Percentiles rank a stretch among this genome's conserved stretches.
phyloP scores from a whole-genome alignment of 306 rosid genomes.

The Mucuna pruriens region DNA sequence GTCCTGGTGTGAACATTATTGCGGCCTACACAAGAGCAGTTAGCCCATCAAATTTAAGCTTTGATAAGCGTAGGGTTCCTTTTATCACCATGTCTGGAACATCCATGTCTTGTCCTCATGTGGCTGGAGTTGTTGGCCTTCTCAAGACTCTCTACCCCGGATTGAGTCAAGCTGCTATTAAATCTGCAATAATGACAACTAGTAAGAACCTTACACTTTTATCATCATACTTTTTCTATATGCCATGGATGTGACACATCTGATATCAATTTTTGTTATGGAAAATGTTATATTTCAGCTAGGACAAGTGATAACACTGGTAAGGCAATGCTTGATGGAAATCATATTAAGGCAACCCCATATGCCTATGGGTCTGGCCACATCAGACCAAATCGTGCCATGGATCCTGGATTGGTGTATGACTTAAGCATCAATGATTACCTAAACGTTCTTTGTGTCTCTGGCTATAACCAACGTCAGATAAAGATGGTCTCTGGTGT shows the following conservation, averaged over 20 bases:
- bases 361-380: slow-evolving; percentile 70
- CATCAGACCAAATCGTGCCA: slow-evolving; percentile 69
- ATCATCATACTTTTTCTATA: neutral
- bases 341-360: slow-evolving; percentile 44
- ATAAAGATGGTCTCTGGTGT: slow-evolving; percentile 31
- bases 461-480: slow-evolving; percentile 51
- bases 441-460: slow-evolving; percentile 64
- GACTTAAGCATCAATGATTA: slow-evolving; percentile 59
- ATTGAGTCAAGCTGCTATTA: slow-evolving; percentile 75
- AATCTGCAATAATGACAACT: slow-evolving; percentile 71
- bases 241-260: neutral
- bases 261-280: neutral
- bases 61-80: slow-evolving; percentile 58
- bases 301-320: slow-evolving; percentile 59
- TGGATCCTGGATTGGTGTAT: slow-evolving; percentile 83
- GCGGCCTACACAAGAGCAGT: slow-evolving; percentile 60
- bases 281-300: slow-evolving; percentile 25
- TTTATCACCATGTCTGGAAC: slow-evolving; percentile 70
- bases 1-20: slow-evolving; percentile 74
- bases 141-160: slow-evolving; percentile 60
- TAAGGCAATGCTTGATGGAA: slow-evolving; percentile 49
- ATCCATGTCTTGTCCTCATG: slow-evolving; percentile 88
- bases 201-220: slow-evolving; percentile 36
- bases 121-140: slow-evolving; percentile 75
- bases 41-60: slow-evolving; percentile 47